phyloP scores from a whole-genome alignment of 2,329 filamentous ascomycete species.

The Coleophoma crateriformis region DNA sequence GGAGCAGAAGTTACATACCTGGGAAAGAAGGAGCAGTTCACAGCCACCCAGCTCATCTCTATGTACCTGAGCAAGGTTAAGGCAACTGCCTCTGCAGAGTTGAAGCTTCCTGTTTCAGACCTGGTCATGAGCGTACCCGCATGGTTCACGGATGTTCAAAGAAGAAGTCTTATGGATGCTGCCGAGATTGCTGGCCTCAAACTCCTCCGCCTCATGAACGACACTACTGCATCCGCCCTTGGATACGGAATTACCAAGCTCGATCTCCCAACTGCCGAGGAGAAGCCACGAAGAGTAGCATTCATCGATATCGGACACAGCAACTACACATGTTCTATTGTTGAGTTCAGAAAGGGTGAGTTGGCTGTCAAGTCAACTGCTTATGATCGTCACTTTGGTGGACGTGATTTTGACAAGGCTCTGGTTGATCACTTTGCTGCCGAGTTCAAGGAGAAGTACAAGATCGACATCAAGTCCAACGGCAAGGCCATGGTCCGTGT shows the following conservation, averaged over 20 bases:
- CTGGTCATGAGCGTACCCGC: slow-evolving; percentile 90
- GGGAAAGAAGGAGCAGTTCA: slow-evolving; percentile 92
- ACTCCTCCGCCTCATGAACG: slow-evolving; percentile 91
- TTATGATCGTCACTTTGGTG: slow-evolving; percentile 94
- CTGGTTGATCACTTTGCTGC: slow-evolving; percentile 90
- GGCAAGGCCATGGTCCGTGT: slow-evolving; percentile 85
- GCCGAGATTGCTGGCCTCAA: slow-evolving; percentile 92
- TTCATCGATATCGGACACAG: slow-evolving; percentile 96
- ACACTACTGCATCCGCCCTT: slow-evolving; percentile 91
- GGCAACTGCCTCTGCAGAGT: slow-evolving; percentile 77
- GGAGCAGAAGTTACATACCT: slow-evolving; percentile 91
- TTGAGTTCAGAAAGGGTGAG: slow-evolving; percentile 97
- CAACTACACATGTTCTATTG: slow-evolving; percentile 90
- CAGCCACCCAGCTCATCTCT: slow-evolving; percentile 85
- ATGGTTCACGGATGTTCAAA: slow-evolving; percentile 96
- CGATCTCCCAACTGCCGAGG: slow-evolving; percentile 80
- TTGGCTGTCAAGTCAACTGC: slow-evolving; percentile 87
- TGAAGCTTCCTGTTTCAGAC: slow-evolving; percentile 87
- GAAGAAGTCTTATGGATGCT: slow-evolving; percentile 82
- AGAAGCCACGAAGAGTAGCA: slow-evolving; percentile 84
- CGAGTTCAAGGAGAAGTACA: slow-evolving; percentile 97
- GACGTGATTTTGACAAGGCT: slow-evolving; percentile 93
- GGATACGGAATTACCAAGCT: slow-evolving; percentile 98
- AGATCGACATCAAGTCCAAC: slow-evolving; percentile 90
- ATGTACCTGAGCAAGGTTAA: slow-evolving; percentile 97